Evolutionary conservation across 2,329 filamentous ascomycete species (phyloP).

Genomic region (Aureobasidium sp.): DNA sequence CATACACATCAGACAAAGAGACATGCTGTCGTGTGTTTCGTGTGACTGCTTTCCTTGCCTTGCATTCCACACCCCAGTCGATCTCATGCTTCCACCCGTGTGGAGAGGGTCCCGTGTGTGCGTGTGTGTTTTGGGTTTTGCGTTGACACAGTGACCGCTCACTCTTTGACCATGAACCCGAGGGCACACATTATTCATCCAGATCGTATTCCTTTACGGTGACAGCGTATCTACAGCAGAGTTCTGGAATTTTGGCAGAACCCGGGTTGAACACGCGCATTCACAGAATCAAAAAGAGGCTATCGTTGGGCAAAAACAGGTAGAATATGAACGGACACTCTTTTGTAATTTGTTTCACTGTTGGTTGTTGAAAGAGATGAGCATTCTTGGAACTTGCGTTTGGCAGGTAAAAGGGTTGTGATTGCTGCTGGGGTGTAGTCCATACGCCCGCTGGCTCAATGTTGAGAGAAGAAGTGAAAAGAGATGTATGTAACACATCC

Average conservation of each 20-base stretch:
- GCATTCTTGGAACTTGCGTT: not conserved
- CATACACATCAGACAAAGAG: not conserved
- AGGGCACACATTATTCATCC: too few relatives aligned
- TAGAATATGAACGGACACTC: too few relatives aligned
- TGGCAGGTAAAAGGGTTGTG: not conserved
- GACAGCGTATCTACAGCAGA: too few relatives aligned
- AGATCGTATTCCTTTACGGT: not conserved
- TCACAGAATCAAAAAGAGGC: too few relatives aligned
- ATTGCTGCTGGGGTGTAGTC: not conserved
- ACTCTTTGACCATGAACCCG: not conserved
- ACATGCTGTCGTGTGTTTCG: not conserved
- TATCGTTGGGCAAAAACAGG: too few relatives aligned
- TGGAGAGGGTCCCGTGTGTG: not conserved
- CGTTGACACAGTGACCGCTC: not conserved
- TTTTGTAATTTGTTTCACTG: too few relatives aligned
- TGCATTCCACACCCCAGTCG: not conserved
- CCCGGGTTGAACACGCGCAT: too few relatives aligned
- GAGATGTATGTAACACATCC: too few relatives aligned
- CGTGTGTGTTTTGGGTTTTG: not conserved
- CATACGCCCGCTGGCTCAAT: too few relatives aligned
- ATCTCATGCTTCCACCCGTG: not conserved
- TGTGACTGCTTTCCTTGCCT: not conserved
- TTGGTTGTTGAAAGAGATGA: not conserved
- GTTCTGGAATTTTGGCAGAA: too few relatives aligned
- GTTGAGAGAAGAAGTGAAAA: not conserved